These are phyloP conservation scores for Trapa incisa DNA, from an alignment of 345 rosid species.

Conservation along the genomic window DNA sequence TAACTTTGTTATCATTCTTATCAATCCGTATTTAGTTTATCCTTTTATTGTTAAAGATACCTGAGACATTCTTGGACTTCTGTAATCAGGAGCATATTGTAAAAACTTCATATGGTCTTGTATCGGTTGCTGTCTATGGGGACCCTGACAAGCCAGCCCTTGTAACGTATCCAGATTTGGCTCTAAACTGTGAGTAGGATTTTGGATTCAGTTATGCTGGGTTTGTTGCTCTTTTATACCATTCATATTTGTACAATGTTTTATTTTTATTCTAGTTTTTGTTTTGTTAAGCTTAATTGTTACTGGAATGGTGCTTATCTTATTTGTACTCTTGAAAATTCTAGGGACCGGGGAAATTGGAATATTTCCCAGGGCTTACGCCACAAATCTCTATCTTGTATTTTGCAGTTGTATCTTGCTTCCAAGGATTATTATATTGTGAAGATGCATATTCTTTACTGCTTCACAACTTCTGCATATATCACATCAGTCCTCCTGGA, in stretches of 20 bases:
- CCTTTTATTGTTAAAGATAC: not conserved
- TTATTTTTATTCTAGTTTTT: not conserved
- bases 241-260: not conserved
- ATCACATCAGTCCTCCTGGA: slow-evolving; percentile 93
- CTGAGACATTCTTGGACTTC: slow-evolving; percentile 1
- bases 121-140: slow-evolving; percentile 80
- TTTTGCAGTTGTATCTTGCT: slow-evolving; percentile 69
- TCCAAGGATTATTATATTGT: slow-evolving; percentile 82
- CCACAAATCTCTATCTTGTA: not conserved
- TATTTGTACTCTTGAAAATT: not conserved
- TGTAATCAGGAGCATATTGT: slow-evolving; percentile 57
- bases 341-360: not conserved
- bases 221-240: not conserved
- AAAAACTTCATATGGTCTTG: slow-evolving; percentile 46
- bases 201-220: not conserved
- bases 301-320: not conserved
- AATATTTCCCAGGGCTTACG: not conserved
- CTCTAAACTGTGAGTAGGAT: slow-evolving; percentile 54
- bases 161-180: slow-evolving; percentile 87
- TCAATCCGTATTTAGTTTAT: not conserved
- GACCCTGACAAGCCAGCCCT: slow-evolving; percentile 96
- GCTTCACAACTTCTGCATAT: slow-evolving; percentile 90
- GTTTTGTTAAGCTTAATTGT: not conserved
- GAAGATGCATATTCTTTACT: slow-evolving; percentile 84
- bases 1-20: not conserved